phyloP scores from a whole-genome alignment of 2,329 filamentous ascomycete species.

The Fusarium tanahbumbuense region DNA sequence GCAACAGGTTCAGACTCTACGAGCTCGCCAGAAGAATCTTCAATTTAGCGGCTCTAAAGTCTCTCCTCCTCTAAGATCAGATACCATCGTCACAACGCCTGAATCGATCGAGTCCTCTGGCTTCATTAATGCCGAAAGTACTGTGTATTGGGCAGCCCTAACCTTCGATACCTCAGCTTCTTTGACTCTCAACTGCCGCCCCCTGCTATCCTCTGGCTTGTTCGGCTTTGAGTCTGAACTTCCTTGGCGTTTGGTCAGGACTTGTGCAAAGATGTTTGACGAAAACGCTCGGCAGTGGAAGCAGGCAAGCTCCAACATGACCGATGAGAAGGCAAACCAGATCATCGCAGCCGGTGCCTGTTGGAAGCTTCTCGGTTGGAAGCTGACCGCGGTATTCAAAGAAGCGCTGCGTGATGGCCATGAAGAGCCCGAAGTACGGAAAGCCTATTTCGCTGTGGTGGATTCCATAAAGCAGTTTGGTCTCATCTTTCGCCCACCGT shows the following conservation, averaged over 20 bases:
- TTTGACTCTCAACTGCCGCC: conserved; percentile 54
- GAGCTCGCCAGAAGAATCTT: conserved; percentile 53
- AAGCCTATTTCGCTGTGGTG: conserved; percentile 42
- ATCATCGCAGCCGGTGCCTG: conserved; percentile 46
- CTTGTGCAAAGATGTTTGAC: conserved; percentile 47
- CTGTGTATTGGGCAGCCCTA: conserved; percentile 56
- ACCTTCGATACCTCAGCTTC: conserved; percentile 57
- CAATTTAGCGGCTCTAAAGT: conserved; percentile 57
- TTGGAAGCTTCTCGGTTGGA: conserved; percentile 51
- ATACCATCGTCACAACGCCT: conserved; percentile 41
- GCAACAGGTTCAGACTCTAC: conserved; percentile 55
- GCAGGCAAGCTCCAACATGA: conserved; percentile 43
- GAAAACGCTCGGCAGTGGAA: conserved; percentile 46
- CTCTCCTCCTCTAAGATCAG: conserved; percentile 42
- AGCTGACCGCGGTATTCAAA: conserved; percentile 49
- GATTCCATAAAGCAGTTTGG: conserved; percentile 47
- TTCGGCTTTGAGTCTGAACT: conserved; percentile 49
- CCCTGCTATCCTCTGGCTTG: conserved; percentile 54
- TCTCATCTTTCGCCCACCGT: conserved; percentile 42
- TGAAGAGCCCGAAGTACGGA: conserved; percentile 47
- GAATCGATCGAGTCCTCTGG: conserved; percentile 46
- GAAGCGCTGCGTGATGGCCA: conserved; percentile 50
- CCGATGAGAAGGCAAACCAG: conserved; percentile 49
- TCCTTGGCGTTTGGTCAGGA: conserved; percentile 46
- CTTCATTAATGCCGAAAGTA: conserved; percentile 54